Evolutionary conservation across 345 rosid genomes (phyloP).

Genomic region (Eucalyptus marginata): DNA sequence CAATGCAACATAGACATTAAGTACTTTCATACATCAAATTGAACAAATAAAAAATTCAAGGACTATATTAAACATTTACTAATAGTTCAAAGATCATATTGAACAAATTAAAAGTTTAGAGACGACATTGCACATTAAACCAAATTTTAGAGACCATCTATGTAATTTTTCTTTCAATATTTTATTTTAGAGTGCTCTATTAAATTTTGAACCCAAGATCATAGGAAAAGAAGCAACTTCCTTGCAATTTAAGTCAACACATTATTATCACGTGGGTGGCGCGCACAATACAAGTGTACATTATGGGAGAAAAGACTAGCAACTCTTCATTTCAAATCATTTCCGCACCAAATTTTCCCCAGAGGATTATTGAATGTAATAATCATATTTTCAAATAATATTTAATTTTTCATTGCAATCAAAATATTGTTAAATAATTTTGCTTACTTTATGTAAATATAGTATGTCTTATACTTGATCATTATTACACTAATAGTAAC

Average conservation of each 20-base stretch:
- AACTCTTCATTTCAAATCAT: background rate
- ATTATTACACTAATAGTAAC: background rate
- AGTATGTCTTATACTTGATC: background rate
- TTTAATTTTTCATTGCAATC: background rate
- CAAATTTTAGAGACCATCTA: background rate
- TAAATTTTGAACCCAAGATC: background rate
- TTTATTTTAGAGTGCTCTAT: background rate
- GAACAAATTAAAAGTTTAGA: rapidly evolving
- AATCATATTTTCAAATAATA: background rate
- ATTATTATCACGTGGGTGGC: background rate
- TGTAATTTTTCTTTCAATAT: background rate
- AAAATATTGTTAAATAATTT: background rate
- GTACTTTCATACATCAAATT: background rate
- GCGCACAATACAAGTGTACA: background rate
- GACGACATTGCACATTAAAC: rapidly evolving
- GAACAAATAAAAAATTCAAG: background rate
- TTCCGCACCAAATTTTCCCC: too few relatives aligned
- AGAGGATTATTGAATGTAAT: background rate
- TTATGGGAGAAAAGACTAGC: background rate
- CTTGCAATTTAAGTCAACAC: background rate
- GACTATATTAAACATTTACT: background rate
- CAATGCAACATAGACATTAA: background rate
- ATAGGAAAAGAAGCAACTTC: background rate
- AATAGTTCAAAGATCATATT: background rate
- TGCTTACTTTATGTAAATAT: background rate